Evolutionary conservation across 2,329 filamentous ascomycete species (phyloP).

Genomic region (Talaromyces funiculosus): DNA sequence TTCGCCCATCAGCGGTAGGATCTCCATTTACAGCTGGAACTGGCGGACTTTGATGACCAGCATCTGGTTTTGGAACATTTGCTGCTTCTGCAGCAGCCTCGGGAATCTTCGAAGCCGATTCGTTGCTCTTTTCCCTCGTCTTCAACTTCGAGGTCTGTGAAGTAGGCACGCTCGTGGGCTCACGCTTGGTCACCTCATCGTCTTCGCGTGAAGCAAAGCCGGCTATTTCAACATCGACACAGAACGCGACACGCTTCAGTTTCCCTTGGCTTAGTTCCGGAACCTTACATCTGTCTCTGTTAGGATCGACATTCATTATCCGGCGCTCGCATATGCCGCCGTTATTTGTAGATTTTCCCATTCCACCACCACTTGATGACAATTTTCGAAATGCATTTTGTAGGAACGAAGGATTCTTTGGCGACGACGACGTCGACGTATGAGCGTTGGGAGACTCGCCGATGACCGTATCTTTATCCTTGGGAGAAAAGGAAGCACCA

Average conservation of each 20-base stretch:
- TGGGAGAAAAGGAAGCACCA: slow-evolving; percentile 37
- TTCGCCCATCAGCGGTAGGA: slow-evolving; percentile 23
- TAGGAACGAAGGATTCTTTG: slow-evolving; percentile 68
- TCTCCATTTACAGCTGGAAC: slow-evolving; percentile 25
- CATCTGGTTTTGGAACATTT: slow-evolving; percentile 15
- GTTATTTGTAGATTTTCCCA: slow-evolving; percentile 50
- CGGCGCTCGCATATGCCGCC: slow-evolving; percentile 73
- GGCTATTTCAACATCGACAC: slow-evolving; percentile 94
- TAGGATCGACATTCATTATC: slow-evolving; percentile 77
- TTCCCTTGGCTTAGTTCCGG: slow-evolving; percentile 74
- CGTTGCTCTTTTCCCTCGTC: slow-evolving; percentile 66
- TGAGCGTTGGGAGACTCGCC: slow-evolving; percentile 23
- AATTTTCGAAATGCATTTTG: slow-evolving; percentile 75
- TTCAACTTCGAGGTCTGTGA: slow-evolving; percentile 25
- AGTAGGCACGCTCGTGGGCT: neutral
- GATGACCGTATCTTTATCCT: slow-evolving; percentile 40
- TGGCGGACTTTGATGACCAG: neutral
- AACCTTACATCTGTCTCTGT: slow-evolving; percentile 72
- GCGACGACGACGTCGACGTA: slow-evolving; percentile 56
- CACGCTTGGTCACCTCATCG: slow-evolving; percentile 29
- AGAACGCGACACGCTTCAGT: slow-evolving; percentile 84
- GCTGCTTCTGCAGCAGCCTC: slow-evolving; percentile 48
- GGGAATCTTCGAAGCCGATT: slow-evolving; percentile 63
- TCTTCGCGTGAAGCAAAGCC: slow-evolving; percentile 75
- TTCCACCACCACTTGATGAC: slow-evolving; percentile 55